phyloP scores from a whole-genome alignment of 2,329 filamentous ascomycete species.

The Grosmannia serpens region DNA sequence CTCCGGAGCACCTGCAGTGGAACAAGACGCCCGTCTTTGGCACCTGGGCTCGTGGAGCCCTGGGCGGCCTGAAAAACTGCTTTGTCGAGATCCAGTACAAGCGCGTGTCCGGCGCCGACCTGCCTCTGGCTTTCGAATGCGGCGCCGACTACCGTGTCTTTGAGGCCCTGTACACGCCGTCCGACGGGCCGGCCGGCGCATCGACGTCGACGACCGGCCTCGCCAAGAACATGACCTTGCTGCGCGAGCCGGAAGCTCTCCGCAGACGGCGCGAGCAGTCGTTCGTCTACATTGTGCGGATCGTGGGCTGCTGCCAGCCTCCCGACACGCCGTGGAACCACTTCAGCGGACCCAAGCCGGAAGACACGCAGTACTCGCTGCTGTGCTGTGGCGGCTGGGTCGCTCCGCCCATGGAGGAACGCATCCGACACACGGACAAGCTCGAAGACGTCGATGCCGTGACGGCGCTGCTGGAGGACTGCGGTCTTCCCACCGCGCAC shows the following conservation, averaged over 20 bases:
- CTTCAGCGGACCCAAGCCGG: conserved; percentile 9
- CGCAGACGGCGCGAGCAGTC: conserved; percentile 8
- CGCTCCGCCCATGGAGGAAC: conserved; percentile 14
- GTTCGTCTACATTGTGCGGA: conserved; percentile 14
- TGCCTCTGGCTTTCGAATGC: conserved; percentile 1
- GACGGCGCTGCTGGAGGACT: background rate
- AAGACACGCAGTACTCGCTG: conserved; percentile 8
- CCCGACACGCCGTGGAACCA: conserved; percentile 4
- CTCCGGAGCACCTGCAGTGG: background rate
- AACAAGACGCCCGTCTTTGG: background rate
- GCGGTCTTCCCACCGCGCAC: conserved; percentile 1
- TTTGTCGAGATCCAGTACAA: conserved; percentile 9
- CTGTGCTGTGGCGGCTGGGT: conserved; percentile 15
- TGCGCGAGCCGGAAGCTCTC: background rate
- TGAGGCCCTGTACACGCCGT: background rate
- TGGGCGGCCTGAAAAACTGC: background rate
- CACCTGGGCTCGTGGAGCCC: background rate
- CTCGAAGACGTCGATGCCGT: conserved; percentile 2
- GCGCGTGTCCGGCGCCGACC: conserved; percentile 6
- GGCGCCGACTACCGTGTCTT: conserved; percentile 3
- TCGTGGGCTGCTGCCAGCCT: conserved; percentile 10
- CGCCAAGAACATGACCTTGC: too few species aligned
- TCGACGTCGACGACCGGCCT: background rate
- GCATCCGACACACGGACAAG: background rate
- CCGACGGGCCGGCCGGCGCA: too few species aligned